Base-by-base conservation (phyloP, 208 protist genomes). In the Crithidia brevicula region DNA sequence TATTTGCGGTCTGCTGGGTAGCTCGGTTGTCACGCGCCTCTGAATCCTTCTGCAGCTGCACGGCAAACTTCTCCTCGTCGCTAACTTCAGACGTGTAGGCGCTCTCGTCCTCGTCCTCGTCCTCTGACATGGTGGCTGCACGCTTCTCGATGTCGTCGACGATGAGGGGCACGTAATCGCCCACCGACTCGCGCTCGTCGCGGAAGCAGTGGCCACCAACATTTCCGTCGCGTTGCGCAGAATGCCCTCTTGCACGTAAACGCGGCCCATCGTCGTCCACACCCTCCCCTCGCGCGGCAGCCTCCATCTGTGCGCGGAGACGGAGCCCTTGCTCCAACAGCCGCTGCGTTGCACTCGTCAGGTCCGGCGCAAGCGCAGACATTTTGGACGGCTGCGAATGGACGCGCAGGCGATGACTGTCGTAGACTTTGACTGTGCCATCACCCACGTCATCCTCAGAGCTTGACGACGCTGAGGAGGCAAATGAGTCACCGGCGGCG, bases 11-110 rank as follows among this genome's bases (percentile, higher is more conserved):
- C 49, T 20, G 71, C 42, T 67, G 56, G 10, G 58, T 20, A 8
- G 43, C 3, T 28, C 72, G 59, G 18, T 42, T 31, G n/a, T 81
- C 60, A 4, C 62, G 60, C 23, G 62, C 65, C 25, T 78, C 67
- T 1, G 59, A 51, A 20, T 76, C 70, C 28, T 67, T 69, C 49
- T 76, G 70, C 64, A 84, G 50, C 49, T 84, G 73, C 30, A 87
- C 42, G 6, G 76, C 63, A 23, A 76, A 76, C 33, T 77, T 68
- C 46, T 90, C 84, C 16, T 82, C 74, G 13, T 86, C 81, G 51
- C 81, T 90, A 8, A 45, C 66, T 28, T 84, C 80, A 1, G 77
- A 86, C 6, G 83, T 86, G 74, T 80, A 85, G 4, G 56, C 36
- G 28, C 51, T 70, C 10, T 84, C 79, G 15, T 74, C 61, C 15